Conservation (phyloP, 768 basidiomycete species). For the Tulasnella sp. region DNA sequence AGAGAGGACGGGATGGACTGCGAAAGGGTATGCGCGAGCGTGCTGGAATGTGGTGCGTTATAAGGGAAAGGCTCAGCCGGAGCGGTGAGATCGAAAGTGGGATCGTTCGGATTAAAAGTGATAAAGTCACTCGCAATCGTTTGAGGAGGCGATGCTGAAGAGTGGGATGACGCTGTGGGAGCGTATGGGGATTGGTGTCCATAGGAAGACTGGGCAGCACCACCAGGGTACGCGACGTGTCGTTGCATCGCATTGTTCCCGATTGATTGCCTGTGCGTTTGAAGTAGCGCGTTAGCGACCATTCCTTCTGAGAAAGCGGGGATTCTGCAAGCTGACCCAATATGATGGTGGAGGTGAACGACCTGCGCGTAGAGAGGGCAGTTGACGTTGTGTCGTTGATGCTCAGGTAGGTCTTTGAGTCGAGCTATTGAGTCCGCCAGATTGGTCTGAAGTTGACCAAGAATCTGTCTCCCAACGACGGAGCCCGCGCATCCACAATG, state of each 20-base stretch:
- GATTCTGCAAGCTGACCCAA: neutral
- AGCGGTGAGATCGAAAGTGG: neutral
- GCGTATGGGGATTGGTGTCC: neutral
- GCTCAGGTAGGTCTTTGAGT: neutral
- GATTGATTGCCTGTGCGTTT: neutral
- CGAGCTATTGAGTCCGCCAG: neutral
- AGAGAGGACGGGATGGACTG: no score
- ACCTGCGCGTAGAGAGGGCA: conserved; percentile 2
- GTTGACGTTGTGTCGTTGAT: neutral
- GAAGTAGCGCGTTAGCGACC: neutral
- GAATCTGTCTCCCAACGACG: neutral
- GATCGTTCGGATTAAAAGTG: neutral
- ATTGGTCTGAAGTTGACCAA: conserved; percentile 2
- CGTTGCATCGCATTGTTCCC: neutral
- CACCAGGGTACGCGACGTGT: neutral
- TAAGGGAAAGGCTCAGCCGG: conserved; percentile 2
- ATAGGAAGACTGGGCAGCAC: neutral
- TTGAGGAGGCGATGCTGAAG: neutral
- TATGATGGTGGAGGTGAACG: neutral
- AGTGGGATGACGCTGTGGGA: neutral
- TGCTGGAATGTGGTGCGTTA: neutral
- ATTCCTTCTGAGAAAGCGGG: neutral
- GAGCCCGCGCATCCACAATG: conserved; percentile 10
- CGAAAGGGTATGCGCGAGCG: neutral
- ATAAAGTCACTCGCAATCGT: neutral